Evolutionary conservation across 352 stramenopile genomes (phyloP), one percentile per base, ranked within the genome.

Genomic region (Globisporangium uncinulatum): DNA sequence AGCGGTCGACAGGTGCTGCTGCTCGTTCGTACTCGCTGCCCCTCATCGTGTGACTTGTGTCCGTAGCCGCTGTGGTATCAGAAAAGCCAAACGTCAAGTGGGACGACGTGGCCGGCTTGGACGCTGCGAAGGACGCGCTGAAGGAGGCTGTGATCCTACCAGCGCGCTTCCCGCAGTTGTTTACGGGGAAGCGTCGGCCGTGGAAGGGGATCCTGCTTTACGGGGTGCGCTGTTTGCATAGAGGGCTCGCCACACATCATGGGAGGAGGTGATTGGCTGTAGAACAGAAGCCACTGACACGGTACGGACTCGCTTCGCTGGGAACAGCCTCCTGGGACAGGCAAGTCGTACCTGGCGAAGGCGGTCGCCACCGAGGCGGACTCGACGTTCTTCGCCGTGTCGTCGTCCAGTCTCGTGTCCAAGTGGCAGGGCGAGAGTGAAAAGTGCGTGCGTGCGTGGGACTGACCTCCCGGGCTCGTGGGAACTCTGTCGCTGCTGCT

Each of bases 61-160:
- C 55, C 17, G 32, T 51, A 96, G 87, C 85, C 37, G 86, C 84
- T 42, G 79, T 96, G 32, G 71, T 96, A 15, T 76, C 79, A 6
- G 87, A 96, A 60, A 96, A 96, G 56, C 96, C 96, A 0, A 97
- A 98, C 69, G 88, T 99, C 15, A 97, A 97, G 59, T 98, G 92
- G 92, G 89, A 98, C 29, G 97, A 99, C 65, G 97, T 99, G 17
- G 97, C 97, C 31, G 97, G 97, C 44, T 71, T 99, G 24, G 95
- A 98, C 48, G 76, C 79, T 39, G 97, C 97, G 0, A 99, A 99
- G 66, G 94, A 98, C 34, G 89, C 94, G 17, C 67, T 99, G n/a
- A 99, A 99, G 67, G 97, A 99, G 68, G 96, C 95, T n/a, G 95
- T 99, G 9, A 99, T 99, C 57, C 71, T 99, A 36, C 96, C 97